phyloP scores from a whole-genome alignment of 805 yeast genomes.

The Candida glaebosa region DNA sequence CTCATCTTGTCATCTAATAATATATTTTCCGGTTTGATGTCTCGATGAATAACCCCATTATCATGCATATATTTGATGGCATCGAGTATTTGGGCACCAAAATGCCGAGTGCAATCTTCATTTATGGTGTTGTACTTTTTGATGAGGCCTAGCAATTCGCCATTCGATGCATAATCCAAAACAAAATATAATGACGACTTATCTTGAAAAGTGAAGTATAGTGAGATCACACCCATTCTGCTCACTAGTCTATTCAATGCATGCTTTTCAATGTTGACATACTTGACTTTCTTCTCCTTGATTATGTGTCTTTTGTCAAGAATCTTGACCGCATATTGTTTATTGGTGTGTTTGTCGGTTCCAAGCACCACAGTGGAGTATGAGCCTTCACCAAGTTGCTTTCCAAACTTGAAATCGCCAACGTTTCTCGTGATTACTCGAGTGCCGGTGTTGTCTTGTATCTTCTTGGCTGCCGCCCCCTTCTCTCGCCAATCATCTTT shows the following conservation, averaged over 20 bases:
- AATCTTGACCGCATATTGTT: slow-evolving; percentile 71
- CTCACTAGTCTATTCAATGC: slow-evolving; percentile 67
- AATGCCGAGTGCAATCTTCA: slow-evolving; percentile 65
- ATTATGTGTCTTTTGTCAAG: slow-evolving; percentile 75
- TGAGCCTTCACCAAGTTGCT: slow-evolving; percentile 43
- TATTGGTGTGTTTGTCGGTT: slow-evolving; percentile 48
- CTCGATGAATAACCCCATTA: slow-evolving; percentile 77
- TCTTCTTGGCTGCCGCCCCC: slow-evolving; percentile 32
- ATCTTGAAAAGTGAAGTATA: slow-evolving; percentile 79
- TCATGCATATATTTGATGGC: slow-evolving; percentile 70
- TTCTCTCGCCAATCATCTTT: slow-evolving; percentile 29
- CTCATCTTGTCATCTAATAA: slow-evolving; percentile 58
- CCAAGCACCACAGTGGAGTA: slow-evolving; percentile 45
- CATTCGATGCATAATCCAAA: slow-evolving; percentile 75
- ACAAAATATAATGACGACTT: slow-evolving; percentile 69
- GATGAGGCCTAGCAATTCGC: slow-evolving; percentile 66
- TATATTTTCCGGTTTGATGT: slow-evolving; percentile 81
- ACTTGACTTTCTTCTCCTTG: slow-evolving; percentile 78
- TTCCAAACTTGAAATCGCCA: slow-evolving; percentile 39
- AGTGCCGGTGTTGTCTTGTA: slow-evolving; percentile 14
- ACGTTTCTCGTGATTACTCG: slow-evolving; percentile 35
- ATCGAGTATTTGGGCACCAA: slow-evolving; percentile 70
- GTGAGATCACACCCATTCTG: slow-evolving; percentile 60
- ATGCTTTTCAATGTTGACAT: slow-evolving; percentile 79
- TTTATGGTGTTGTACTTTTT: slow-evolving; percentile 67